Percentiles rank a stretch among this genome's conserved stretches.
These are phyloP conservation scores for Solanum paucissectum DNA, from an alignment of 257 asterid genomes.

Conservation along the genomic window DNA sequence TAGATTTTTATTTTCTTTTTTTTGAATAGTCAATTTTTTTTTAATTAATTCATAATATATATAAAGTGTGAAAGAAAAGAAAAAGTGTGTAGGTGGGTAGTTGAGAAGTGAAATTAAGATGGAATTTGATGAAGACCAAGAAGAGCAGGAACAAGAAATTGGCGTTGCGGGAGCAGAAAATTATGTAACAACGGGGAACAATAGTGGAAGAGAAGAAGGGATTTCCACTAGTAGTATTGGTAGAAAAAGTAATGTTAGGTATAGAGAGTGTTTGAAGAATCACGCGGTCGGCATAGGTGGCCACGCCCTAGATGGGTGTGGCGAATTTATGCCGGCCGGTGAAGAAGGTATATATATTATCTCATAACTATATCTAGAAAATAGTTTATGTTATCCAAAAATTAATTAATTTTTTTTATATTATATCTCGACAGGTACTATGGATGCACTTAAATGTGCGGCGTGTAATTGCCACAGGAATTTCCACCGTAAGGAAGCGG, in stretches of 20 bases:
- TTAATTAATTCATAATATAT: background rate
- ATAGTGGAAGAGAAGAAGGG: background rate
- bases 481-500: constrained; percentile 62
- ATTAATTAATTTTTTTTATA: background rate
- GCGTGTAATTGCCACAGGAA: constrained; percentile 83
- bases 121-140: constrained; percentile 34
- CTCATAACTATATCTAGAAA: background rate
- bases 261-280: constrained; percentile 61
- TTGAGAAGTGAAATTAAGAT: background rate
- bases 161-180: background rate
- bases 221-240: background rate
- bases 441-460: constrained; percentile 58
- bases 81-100: background rate
- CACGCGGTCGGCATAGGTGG: constrained; percentile 75
- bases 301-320: constrained; percentile 69
- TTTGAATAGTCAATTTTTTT: background rate
- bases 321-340: constrained; percentile 71
- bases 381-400: too few species aligned
- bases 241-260: constrained; percentile 10
- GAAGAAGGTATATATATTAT: constrained; percentile 32
- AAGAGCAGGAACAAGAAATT: background rate
- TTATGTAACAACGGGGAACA: background rate
- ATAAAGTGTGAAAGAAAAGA: background rate
- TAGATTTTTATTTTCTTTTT: background rate
- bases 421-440: background rate